phyloP scores from a whole-genome alignment of 2,329 filamentous ascomycete species.

The Lasiodiplodia sp. region DNA sequence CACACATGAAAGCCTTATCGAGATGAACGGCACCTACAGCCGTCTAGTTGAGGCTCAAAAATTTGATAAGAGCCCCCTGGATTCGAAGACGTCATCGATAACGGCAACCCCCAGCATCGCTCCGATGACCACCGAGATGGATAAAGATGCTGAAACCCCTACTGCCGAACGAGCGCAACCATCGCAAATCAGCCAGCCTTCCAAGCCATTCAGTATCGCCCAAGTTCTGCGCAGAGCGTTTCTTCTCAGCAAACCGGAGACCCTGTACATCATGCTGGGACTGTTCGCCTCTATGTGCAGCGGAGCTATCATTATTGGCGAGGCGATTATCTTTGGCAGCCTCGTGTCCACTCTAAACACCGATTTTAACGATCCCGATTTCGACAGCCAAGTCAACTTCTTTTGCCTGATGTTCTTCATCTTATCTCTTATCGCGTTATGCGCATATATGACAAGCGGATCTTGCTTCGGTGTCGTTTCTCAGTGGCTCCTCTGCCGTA shows the following conservation, averaged over 20 bases:
- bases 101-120: conserved; percentile 26
- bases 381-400: conserved; percentile 46
- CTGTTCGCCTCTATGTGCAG: conserved; percentile 55
- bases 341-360: conserved; percentile 60
- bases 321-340: conserved; percentile 65
- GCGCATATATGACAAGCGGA: conserved; percentile 53
- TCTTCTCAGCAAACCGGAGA: conserved; percentile 47
- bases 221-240: conserved; percentile 35
- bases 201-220: conserved; percentile 33
- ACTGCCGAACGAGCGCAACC: background rate
- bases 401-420: conserved; percentile 62
- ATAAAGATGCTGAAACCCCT: conserved; percentile 9
- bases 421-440: conserved; percentile 58
- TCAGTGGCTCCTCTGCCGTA: conserved; percentile 53
- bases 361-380: conserved; percentile 42
- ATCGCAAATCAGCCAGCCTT: background rate
- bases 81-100: conserved; percentile 27
- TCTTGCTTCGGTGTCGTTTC: conserved; percentile 58
- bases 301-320: conserved; percentile 63
- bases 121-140: conserved; percentile 15
- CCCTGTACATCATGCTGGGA: conserved; percentile 50
- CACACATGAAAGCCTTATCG: conserved; percentile 40
- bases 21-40: conserved; percentile 41
- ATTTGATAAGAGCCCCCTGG: conserved; percentile 40
- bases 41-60: conserved; percentile 45